Conservation (phyloP, 73 alveolate species). For the Paramecium tetraurelia region DNA sequence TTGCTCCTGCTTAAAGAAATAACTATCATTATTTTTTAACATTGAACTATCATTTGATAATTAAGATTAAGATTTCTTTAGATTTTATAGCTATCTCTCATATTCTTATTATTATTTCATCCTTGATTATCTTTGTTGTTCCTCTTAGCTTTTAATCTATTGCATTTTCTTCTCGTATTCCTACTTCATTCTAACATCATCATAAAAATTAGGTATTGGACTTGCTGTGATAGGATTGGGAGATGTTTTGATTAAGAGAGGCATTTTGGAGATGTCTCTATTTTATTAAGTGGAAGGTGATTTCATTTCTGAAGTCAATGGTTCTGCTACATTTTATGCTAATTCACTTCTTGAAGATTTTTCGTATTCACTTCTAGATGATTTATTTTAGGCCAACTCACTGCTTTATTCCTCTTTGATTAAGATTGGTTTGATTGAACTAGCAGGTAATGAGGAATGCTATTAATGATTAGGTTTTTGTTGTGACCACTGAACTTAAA, state of each 20-base stretch:
- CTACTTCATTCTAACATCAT: constrained; percentile 1
- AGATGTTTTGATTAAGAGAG: not conserved
- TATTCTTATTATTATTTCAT: not conserved
- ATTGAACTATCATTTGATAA: constrained; percentile 8
- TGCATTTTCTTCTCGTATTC: constrained; percentile 20
- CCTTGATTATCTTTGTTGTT: not conserved
- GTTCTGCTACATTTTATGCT: constrained; percentile 1
- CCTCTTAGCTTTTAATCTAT: not conserved
- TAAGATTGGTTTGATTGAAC: not conserved
- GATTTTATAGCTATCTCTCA: not conserved
- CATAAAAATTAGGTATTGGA: constrained; percentile 30
- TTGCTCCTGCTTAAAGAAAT: not conserved
- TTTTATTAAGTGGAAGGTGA: not conserved
- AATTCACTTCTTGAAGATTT: constrained; percentile 5
- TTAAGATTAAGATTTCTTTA: not conserved
- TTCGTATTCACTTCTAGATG: not conserved
- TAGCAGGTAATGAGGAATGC: not conserved
- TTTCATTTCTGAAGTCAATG: not conserved
- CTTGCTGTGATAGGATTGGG: not conserved
- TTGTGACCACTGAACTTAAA: not conserved
- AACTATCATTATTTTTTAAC: not conserved
- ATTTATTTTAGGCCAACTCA: not conserved
- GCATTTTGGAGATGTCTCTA: not conserved
- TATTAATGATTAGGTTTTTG: not conserved
- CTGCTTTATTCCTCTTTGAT: not conserved